Evolutionary conservation across 768 basidiomycete species (phyloP).

Genomic region (Leccinum rimulosum): DNA sequence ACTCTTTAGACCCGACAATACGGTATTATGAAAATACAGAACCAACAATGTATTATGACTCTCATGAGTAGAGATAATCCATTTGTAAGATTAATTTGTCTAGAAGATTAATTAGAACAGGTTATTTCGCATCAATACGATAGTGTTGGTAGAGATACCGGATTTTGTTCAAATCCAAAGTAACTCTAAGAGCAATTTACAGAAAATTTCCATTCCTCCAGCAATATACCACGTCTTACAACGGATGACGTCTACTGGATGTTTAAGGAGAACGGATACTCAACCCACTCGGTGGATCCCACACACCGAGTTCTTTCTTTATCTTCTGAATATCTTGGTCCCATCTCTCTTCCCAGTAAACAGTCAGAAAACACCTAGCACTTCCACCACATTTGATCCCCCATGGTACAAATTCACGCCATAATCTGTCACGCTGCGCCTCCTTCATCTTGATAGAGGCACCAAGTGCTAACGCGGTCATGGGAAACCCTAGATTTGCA

Average conservation of each 20-base stretch:
- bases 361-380: slow-evolving; percentile 74
- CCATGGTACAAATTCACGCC: slow-evolving; percentile 89
- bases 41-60: background rate
- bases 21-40: background rate
- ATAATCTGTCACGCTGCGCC: slow-evolving; percentile 53
- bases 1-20: no score
- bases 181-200: no score
- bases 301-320: slow-evolving; percentile 81
- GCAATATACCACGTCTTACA: background rate
- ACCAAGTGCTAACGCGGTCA: slow-evolving; percentile 76
- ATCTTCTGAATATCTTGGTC: slow-evolving; percentile 77
- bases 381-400: slow-evolving; percentile 79
- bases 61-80: background rate
- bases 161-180: no score
- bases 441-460: slow-evolving; percentile 35
- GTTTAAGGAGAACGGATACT: slow-evolving; percentile 12
- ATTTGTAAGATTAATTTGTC: background rate
- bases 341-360: slow-evolving; percentile 98
- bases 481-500: slow-evolving; percentile 86
- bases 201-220: no score
- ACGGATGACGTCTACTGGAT: background rate
- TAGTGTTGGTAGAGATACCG: background rate
- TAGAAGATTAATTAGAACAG: background rate
- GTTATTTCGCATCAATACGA: background rate
- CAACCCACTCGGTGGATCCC: slow-evolving; percentile 62